Evolutionary conservation across 2,329 filamentous ascomycete species (phyloP).

Genomic region (Pyricularia sp.): DNA sequence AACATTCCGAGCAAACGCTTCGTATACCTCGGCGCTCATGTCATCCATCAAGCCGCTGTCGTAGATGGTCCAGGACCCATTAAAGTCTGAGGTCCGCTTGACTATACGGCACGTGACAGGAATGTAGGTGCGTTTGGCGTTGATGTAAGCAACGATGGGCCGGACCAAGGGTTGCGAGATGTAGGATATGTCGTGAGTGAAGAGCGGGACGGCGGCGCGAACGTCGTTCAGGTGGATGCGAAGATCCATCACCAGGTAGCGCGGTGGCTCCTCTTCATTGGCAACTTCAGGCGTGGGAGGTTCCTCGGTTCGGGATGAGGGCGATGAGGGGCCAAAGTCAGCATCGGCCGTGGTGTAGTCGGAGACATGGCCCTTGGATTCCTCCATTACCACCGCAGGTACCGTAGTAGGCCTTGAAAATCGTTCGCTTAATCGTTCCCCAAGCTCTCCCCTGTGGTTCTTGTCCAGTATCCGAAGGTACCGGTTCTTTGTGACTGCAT

Average conservation of each 20-base stretch:
- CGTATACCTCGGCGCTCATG: slow-evolving; percentile 82
- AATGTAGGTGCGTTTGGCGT: slow-evolving; percentile 87
- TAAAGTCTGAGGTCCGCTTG: slow-evolving; percentile 78
- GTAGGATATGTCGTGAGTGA: slow-evolving; percentile 84
- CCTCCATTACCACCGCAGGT: background rate
- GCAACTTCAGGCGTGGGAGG: slow-evolving; percentile 7
- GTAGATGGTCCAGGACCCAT: slow-evolving; percentile 88
- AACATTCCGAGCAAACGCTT: slow-evolving; percentile 85
- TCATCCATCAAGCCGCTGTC: slow-evolving; percentile 93
- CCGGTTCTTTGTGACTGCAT: slow-evolving; percentile 70
- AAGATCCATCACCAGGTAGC: slow-evolving; percentile 86
- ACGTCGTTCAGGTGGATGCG: slow-evolving; percentile 93
- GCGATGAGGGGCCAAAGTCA: background rate
- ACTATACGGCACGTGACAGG: slow-evolving; percentile 90
- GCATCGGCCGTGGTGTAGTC: background rate
- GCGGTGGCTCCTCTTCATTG: slow-evolving; percentile 43
- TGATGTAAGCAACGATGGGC: slow-evolving; percentile 97
- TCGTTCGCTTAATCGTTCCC: background rate
- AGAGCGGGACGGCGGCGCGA: slow-evolving; percentile 81
- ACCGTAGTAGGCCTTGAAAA: background rate
- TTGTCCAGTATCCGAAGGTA: slow-evolving; percentile 47
- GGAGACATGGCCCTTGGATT: background rate
- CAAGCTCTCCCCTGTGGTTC: slow-evolving; percentile 11
- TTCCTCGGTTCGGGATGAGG: background rate
- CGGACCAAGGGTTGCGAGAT: slow-evolving; percentile 91